phyloP scores from a whole-genome alignment of 192 early-diverging fungal species.

The Gonapodya sp. region DNA sequence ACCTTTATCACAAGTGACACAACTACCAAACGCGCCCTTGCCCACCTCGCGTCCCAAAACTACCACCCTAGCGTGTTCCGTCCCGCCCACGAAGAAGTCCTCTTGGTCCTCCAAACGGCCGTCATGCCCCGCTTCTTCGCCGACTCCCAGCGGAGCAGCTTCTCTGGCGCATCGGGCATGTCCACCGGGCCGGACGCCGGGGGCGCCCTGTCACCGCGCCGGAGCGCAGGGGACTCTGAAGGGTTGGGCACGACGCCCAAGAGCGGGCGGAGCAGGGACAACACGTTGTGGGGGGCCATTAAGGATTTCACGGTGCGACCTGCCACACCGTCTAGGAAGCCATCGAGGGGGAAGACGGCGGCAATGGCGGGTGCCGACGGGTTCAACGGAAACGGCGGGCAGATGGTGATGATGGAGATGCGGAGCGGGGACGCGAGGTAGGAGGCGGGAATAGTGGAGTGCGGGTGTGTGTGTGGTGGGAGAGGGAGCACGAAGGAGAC shows the following conservation, averaged over 20 bases:
- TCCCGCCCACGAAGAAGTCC: not conserved
- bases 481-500: too few relatives aligned
- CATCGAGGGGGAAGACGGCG: not conserved
- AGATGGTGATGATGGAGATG: too few relatives aligned
- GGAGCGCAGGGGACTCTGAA: not conserved
- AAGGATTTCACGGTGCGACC: not conserved
- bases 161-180: too few relatives aligned
- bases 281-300: not conserved
- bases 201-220: not conserved
- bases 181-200: not conserved
- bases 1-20: too few relatives aligned
- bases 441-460: too few relatives aligned
- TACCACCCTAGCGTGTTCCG: not conserved
- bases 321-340: not conserved
- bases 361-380: too few relatives aligned
- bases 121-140: not conserved
- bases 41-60: not conserved
- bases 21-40: not conserved
- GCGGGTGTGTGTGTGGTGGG: too few relatives aligned
- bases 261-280: not conserved
- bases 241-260: not conserved
- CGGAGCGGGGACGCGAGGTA: too few relatives aligned
- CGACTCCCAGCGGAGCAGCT: not conserved
- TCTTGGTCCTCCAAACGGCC: not conserved
- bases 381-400: too few relatives aligned